Conservation (phyloP, 257 asterid genomes). For the Thymus quinquecostatus region DNA sequence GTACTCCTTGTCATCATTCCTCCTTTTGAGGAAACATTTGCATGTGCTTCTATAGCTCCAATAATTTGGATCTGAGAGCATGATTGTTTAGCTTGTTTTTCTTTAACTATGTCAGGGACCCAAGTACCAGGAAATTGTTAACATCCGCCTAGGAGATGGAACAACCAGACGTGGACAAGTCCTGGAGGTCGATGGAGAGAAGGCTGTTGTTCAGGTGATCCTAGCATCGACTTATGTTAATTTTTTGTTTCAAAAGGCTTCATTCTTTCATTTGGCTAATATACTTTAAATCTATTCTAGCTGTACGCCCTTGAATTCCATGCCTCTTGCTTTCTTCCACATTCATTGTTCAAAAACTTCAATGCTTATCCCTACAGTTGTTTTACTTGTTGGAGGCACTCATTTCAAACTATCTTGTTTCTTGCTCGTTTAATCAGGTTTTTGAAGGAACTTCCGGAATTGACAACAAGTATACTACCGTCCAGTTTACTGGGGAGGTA, state of each 20-base stretch:
- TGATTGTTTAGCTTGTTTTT: conserved; percentile 21
- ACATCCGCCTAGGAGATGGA: conserved; percentile 97
- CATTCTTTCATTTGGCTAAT: background rate
- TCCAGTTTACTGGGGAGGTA: conserved; percentile 99
- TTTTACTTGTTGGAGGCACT: conserved; percentile 17
- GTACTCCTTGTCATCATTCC: conserved; percentile 18
- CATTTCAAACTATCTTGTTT: conserved; percentile 22
- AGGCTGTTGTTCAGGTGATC: conserved; percentile 96
- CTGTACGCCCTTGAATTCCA: no score
- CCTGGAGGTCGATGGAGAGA: conserved; percentile 96
- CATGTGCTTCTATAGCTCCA: conserved; percentile 8
- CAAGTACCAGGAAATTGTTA: conserved; percentile 93
- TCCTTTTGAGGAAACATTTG: conserved; percentile 22
- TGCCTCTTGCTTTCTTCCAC: no score
- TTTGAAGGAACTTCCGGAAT: conserved; percentile 99
- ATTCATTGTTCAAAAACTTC: no score
- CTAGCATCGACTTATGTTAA: background rate
- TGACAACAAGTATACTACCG: conserved; percentile 92
- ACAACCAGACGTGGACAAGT: conserved; percentile 97
- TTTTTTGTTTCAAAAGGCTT: conserved; percentile 7
- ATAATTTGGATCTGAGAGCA: conserved; percentile 22
- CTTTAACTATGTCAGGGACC: conserved; percentile 77
- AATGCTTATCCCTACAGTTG: background rate
- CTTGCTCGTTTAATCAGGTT: conserved; percentile 52
- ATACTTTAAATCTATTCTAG: conserved; percentile 4